Conservation (phyloP, 2,329 filamentous ascomycete genomes). For the Clarireedia monteithiana region DNA sequence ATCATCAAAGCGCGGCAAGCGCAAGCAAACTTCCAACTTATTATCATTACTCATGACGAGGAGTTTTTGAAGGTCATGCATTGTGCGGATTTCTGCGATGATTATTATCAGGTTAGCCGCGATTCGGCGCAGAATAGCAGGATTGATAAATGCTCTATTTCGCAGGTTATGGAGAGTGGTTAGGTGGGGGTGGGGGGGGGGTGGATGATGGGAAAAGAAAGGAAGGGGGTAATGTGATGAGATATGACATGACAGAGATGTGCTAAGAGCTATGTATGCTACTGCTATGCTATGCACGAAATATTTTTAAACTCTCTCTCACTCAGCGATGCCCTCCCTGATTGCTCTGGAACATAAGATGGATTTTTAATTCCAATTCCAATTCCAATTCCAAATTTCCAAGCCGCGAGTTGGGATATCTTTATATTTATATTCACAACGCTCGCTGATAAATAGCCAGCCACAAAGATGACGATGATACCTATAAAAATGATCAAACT, state of each 20-base stretch:
- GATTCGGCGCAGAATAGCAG: constrained; percentile 81
- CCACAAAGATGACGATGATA: too few species aligned
- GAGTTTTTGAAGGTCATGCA: constrained; percentile 92
- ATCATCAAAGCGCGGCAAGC: constrained; percentile 79
- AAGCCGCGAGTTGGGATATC: too few species aligned
- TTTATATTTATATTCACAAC: too few species aligned
- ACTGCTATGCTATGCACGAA: too few species aligned
- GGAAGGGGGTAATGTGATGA: neutral
- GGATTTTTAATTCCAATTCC: too few species aligned
- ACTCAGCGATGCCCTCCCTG: too few species aligned
- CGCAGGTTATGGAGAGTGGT: constrained; percentile 5
- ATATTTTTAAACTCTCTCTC: too few species aligned
- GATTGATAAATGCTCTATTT: constrained; percentile 48
- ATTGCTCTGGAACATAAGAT: too few species aligned
- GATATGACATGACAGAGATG: neutral
- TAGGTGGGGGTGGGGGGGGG: neutral
- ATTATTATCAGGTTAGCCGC: constrained; percentile 80
- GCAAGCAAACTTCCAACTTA: constrained; percentile 94
- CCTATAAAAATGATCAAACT: too few species aligned
- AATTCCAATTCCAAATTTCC: too few species aligned
- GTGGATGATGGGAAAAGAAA: neutral
- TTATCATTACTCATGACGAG: constrained; percentile 98
- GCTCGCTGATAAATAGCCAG: too few species aligned
- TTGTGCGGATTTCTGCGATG: constrained; percentile 85
- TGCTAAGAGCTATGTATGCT: too few species aligned